Percentiles rank a stretch among this genome's conserved stretches.
Evolutionary conservation across 352 stramenopile genomes (phyloP).

Genomic region (Globisporangium heterothallicum): DNA sequence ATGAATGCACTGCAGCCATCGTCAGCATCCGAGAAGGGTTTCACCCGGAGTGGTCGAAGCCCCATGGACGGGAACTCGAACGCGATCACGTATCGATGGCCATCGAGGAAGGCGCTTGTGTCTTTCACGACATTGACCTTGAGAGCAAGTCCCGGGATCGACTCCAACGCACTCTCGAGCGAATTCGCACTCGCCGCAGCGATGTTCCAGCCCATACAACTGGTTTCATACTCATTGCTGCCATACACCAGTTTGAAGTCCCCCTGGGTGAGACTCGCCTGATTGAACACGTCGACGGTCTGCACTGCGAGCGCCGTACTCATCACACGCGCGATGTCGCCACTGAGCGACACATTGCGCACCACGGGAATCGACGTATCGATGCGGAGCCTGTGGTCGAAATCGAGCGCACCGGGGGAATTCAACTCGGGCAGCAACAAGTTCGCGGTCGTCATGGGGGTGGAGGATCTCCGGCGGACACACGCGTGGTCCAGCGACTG

Average conservation of each 20-base stretch:
- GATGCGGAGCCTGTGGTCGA: constrained; percentile 38
- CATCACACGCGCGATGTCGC: constrained; percentile 29
- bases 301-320: constrained; percentile 33
- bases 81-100: constrained; percentile 36
- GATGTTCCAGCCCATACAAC: constrained; percentile 59
- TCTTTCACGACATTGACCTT: constrained; percentile 36
- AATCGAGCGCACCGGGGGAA: constrained; percentile 45
- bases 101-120: constrained; percentile 38
- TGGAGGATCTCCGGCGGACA: constrained; percentile 34
- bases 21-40: background rate
- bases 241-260: constrained; percentile 55
- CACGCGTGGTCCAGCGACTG: constrained; percentile 46
- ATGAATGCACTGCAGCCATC: constrained; percentile 27
- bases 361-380: constrained; percentile 45
- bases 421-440: constrained; percentile 46
- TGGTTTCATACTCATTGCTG: constrained; percentile 16
- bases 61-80: constrained; percentile 51
- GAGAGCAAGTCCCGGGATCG: constrained; percentile 30
- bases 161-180: constrained; percentile 37
- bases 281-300: constrained; percentile 57
- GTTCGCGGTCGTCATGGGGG: constrained; percentile 25
- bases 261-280: constrained; percentile 35
- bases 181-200: constrained; percentile 19
- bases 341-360: constrained; percentile 25
- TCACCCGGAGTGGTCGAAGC: constrained; percentile 33